A percentile compares a stretch with the other conserved stretches of the same genome.
phyloP scores from a whole-genome alignment of 164 flowering plant genomes.

The Berberis thunbergii region DNA sequence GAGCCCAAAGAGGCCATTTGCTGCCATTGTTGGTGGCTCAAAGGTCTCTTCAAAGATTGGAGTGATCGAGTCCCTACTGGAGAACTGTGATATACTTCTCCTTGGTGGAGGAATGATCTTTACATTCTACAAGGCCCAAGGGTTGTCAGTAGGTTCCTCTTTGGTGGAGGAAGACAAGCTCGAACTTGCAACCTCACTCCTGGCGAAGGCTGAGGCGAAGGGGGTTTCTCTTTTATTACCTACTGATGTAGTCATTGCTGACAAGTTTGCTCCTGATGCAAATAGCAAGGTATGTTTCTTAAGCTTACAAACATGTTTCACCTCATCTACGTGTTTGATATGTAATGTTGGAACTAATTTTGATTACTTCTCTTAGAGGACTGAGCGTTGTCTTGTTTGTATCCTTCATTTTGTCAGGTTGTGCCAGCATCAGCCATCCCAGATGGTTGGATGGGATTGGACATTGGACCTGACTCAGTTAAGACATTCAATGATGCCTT shows the following conservation, averaged over 20 bases:
- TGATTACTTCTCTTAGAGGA: background rate
- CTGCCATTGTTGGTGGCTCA: constrained; percentile 83
- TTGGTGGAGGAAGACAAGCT: constrained; percentile 78
- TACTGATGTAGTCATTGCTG: constrained; percentile 63
- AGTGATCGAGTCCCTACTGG: constrained; percentile 70
- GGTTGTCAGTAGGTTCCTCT: constrained; percentile 67
- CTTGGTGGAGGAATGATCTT: constrained; percentile 83
- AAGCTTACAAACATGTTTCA: background rate
- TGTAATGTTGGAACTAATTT: background rate
- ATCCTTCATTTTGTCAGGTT: constrained; percentile 22
- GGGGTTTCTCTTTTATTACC: constrained; percentile 73
- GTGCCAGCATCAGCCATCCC: constrained; percentile 76
- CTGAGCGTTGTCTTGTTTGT: background rate
- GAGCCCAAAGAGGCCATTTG: constrained; percentile 73
- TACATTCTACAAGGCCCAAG: constrained; percentile 84
- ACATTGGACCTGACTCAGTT: constrained; percentile 76
- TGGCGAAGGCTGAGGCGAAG: constrained; percentile 61
- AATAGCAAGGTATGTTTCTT: constrained; percentile 59
- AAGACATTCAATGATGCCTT: constrained; percentile 62
- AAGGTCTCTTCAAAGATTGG: constrained; percentile 82
- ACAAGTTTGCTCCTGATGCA: constrained; percentile 82
- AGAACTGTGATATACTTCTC: constrained; percentile 60
- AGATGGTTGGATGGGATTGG: constrained; percentile 92
- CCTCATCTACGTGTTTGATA: background rate
- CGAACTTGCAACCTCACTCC: constrained; percentile 59